A percentile compares a stretch with the other conserved stretches of the same genome.
Evolutionary conservation across 164 flowering plant genomes (phyloP).

Genomic region (Buxus sempervirens): DNA sequence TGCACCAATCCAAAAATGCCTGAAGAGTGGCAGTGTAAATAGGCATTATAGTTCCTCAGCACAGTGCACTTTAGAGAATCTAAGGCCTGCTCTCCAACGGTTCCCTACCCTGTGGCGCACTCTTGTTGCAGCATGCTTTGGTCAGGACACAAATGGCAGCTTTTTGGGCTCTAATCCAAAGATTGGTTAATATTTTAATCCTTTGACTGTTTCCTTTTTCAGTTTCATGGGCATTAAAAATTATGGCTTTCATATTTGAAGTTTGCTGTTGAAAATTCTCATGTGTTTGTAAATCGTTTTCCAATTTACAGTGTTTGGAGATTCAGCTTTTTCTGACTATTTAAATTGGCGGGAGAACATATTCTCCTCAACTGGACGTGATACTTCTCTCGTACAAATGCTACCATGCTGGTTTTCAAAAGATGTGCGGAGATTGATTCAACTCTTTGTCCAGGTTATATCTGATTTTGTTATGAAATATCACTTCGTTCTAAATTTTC

Average conservation of each 20-base stretch:
- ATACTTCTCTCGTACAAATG: conserved; percentile 87
- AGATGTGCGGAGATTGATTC: conserved; percentile 72
- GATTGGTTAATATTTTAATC: conserved; percentile 40
- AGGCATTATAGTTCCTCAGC: conserved; percentile 69
- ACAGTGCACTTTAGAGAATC: conserved; percentile 93
- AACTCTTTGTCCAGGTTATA: conserved; percentile 87
- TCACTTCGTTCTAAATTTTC: too few species aligned
- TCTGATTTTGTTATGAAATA: not conserved
- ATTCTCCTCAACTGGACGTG: conserved; percentile 75
- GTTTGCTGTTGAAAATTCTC: not conserved
- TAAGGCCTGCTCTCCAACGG: conserved; percentile 69
- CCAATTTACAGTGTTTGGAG: conserved; percentile 36
- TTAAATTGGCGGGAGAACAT: conserved; percentile 80
- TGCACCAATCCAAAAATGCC: conserved; percentile 72
- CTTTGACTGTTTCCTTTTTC: not conserved
- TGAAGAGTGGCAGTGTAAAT: conserved; percentile 77
- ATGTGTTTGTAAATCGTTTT: conserved; percentile 8
- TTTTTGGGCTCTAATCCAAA: conserved; percentile 38
- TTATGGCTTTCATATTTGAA: not conserved
- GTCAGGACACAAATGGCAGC: conserved; percentile 52
- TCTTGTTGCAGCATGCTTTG: conserved; percentile 81
- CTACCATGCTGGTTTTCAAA: conserved; percentile 97
- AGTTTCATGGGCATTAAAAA: not conserved
- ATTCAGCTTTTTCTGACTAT: conserved; percentile 66
- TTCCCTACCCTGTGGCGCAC: conserved; percentile 88